A percentile compares a stretch with the other conserved stretches of the same genome.
Conservation (phyloP, 768 basidiomycete species). For the Panus rudis region DNA sequence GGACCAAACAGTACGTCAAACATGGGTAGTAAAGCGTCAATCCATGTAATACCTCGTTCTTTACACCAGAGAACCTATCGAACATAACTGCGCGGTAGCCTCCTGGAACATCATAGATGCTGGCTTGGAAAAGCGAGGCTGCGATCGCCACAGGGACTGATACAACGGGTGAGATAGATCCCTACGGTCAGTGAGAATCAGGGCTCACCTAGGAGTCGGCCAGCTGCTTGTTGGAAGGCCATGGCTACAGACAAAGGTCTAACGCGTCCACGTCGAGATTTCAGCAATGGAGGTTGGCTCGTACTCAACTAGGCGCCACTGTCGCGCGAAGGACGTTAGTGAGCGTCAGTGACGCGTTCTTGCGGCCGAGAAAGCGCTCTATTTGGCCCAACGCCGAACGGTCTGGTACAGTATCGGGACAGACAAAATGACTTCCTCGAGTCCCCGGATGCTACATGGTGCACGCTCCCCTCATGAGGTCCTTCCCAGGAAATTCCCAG, state of each 20-base stretch:
- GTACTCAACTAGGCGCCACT: too few relatives aligned
- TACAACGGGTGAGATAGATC: slow-evolving; percentile 31
- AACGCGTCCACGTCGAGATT: neutral
- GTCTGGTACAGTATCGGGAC: too few relatives aligned
- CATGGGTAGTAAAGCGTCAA: too few relatives aligned
- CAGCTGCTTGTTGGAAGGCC: slow-evolving; percentile 44
- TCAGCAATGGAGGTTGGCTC: too few relatives aligned
- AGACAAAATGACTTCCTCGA: too few relatives aligned
- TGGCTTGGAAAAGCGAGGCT: slow-evolving; percentile 37
- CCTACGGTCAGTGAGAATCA: slow-evolving; percentile 14
- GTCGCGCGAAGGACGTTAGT: too few relatives aligned
- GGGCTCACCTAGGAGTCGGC: slow-evolving; percentile 42
- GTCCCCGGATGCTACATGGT: too few relatives aligned
- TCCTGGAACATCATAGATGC: slow-evolving; percentile 60
- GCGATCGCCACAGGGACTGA: slow-evolving; percentile 63
- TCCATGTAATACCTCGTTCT: slow-evolving; percentile 50
- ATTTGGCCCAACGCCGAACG: too few relatives aligned
- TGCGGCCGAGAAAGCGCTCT: too few relatives aligned
- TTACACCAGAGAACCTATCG: slow-evolving; percentile 91
- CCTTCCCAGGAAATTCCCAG: too few relatives aligned
- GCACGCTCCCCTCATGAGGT: too few relatives aligned
- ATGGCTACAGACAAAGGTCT: slow-evolving; percentile 26
- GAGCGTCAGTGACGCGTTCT: too few relatives aligned
- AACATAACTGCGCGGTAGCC: slow-evolving; percentile 97
- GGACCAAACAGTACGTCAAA: neutral